phyloP scores from a whole-genome alignment of 768 basidiomycete species.

The Holtermanniella nyarrowii region DNA sequence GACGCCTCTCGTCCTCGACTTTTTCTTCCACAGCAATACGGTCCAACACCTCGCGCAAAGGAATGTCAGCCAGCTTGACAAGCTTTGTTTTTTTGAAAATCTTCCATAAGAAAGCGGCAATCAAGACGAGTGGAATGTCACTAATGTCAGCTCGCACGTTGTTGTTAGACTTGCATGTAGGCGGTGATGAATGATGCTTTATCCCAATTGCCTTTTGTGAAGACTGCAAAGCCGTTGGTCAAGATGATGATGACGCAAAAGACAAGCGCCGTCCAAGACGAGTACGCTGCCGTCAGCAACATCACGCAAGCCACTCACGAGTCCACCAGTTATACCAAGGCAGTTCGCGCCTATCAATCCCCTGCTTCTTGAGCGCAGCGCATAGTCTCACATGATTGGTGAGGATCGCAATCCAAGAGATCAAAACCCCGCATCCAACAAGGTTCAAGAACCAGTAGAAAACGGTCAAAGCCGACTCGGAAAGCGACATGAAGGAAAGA shows the following conservation, averaged over 20 bases:
- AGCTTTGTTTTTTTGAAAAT: slow-evolving; percentile 3
- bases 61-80: slow-evolving; percentile 1
- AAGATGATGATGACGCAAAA: slow-evolving; percentile 4
- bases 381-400: slow-evolving; percentile 6
- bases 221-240: slow-evolving; percentile 6
- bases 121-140: slow-evolving; percentile 6
- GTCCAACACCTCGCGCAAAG: slow-evolving; percentile 3
- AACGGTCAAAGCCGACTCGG: too few species aligned
- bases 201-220: slow-evolving; percentile 5
- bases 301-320: slow-evolving; percentile 8
- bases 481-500: slow-evolving; percentile 17
- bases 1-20: background rate
- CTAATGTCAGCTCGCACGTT: too few species aligned
- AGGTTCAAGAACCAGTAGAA: too few species aligned
- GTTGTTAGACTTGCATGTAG: slow-evolving; percentile 5
- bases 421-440: too few species aligned
- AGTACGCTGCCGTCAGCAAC: slow-evolving; percentile 2
- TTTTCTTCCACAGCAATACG: slow-evolving; percentile 2
- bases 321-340: slow-evolving; percentile 12
- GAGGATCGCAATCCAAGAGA: slow-evolving; percentile 4
- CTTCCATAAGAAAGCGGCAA: slow-evolving; percentile 2
- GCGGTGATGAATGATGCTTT: slow-evolving; percentile 6
- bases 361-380: slow-evolving; percentile 2
- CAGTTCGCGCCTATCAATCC: background rate
- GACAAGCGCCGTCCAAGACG: background rate